Evolutionary conservation across 2,329 filamentous ascomycete genomes (phyloP).

Genomic region (Fusarium sp.): DNA sequence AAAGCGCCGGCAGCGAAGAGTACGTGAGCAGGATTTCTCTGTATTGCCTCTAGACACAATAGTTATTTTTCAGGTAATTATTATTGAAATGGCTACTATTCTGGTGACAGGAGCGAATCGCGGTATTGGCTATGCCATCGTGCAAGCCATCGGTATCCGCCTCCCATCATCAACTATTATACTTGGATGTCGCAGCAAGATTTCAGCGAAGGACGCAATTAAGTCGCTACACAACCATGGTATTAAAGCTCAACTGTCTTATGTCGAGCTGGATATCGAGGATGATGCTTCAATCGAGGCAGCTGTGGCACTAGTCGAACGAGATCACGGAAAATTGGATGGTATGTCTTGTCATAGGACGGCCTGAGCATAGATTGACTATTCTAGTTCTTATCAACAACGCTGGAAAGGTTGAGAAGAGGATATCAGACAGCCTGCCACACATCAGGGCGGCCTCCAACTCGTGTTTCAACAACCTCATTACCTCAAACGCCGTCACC

Average conservation of each 20-base stretch:
- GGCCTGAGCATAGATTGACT: background rate
- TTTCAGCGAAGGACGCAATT: background rate
- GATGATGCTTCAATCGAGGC: conserved; percentile 1
- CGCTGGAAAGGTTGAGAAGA: conserved; percentile 4
- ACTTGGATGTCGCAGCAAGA: background rate
- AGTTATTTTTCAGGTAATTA: rapidly evolving
- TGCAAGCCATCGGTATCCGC: background rate
- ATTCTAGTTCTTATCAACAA: conserved; percentile 3
- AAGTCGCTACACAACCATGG: background rate
- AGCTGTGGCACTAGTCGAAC: background rate
- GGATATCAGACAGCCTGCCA: background rate
- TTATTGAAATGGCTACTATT: background rate
- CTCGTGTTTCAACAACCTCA: conserved; percentile 11
- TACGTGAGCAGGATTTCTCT: too few relatives aligned
- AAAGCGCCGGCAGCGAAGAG: background rate
- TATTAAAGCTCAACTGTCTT: rapidly evolving
- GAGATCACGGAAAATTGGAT: background rate
- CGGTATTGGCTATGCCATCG: conserved; percentile 19
- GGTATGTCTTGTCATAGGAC: background rate
- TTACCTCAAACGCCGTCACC: conserved; percentile 2
- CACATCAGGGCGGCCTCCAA: conserved; percentile 6
- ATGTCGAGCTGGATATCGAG: conserved; percentile 14
- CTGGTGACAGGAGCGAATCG: conserved; percentile 18
- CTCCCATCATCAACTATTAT: conserved; percentile 9
- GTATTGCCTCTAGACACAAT: too few relatives aligned